These are phyloP conservation scores for Salix dunnii DNA, from an alignment of 345 rosid species.

Conservation along the genomic window DNA sequence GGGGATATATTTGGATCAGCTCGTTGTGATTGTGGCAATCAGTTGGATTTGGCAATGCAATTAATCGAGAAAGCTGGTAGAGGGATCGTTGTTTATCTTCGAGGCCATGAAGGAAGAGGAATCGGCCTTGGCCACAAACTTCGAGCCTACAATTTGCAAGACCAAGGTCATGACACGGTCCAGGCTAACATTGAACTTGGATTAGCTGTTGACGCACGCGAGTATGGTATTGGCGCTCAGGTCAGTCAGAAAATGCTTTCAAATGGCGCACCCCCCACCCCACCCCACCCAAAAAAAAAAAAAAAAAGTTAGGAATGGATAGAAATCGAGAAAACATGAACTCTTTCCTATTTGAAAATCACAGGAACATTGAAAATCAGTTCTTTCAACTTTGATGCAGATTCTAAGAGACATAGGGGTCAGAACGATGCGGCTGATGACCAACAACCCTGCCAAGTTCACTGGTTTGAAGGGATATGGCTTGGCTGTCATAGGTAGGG, in stretches of 20 bases:
- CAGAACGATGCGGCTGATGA: slow-evolving; percentile 79
- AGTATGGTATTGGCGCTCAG: slow-evolving; percentile 91
- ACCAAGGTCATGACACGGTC: slow-evolving; percentile 86
- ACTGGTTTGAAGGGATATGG: slow-evolving; percentile 78
- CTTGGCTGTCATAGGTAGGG: slow-evolving; percentile 72
- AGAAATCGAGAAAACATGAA: no score
- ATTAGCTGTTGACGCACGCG: slow-evolving; percentile 73
- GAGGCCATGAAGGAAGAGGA: slow-evolving; percentile 94
- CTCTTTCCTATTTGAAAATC: no score
- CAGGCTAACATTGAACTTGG: slow-evolving; percentile 87
- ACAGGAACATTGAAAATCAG: no score
- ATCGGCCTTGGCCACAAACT: slow-evolving; percentile 89
- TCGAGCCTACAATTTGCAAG: slow-evolving; percentile 78
- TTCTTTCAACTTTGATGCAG: slow-evolving; percentile 30
- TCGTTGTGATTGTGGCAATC: slow-evolving; percentile 84
- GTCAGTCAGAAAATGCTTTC: slow-evolving; percentile 30
- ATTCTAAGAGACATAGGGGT: slow-evolving; percentile 75
- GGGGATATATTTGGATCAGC: slow-evolving; percentile 85
- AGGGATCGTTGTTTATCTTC: slow-evolving; percentile 74
- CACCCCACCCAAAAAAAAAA: not conserved
- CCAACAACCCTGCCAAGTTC: slow-evolving; percentile 91
- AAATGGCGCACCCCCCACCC: not conserved
- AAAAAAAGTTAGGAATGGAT: not conserved
- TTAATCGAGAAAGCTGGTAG: slow-evolving; percentile 61
- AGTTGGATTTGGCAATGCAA: slow-evolving; percentile 73